Evolutionary conservation across 1,139 yeast species (phyloP).

Genomic region (Protomyces macrosporus): DNA sequence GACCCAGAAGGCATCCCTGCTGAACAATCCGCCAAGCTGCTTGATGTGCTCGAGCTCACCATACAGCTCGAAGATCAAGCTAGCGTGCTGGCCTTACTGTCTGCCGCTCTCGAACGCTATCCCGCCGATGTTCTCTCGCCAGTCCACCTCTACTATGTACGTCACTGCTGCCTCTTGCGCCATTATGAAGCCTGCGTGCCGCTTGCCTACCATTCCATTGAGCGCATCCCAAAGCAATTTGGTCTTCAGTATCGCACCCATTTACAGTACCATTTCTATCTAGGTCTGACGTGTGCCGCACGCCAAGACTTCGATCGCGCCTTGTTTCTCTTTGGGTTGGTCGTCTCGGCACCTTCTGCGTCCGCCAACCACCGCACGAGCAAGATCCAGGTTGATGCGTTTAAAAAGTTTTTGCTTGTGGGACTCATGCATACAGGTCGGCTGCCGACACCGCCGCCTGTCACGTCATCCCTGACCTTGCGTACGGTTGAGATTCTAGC

Average conservation of each 20-base stretch:
- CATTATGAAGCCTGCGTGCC: slow-evolving; percentile 1
- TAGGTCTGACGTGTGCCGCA: slow-evolving; percentile 32
- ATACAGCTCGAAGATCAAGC: neutral
- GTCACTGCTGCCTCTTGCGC: slow-evolving; percentile 3
- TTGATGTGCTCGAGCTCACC: slow-evolving; percentile 1
- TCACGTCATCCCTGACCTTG: neutral
- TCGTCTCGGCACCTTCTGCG: slow-evolving; percentile 25
- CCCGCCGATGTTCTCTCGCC: slow-evolving; percentile 8
- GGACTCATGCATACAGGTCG: slow-evolving; percentile 29
- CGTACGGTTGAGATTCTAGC: slow-evolving; percentile 1
- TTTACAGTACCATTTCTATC: slow-evolving; percentile 34
- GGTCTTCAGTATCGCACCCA: slow-evolving; percentile 29
- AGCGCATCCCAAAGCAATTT: slow-evolving; percentile 2
- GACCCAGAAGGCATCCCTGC: slow-evolving; percentile 1
- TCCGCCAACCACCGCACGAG: slow-evolving; percentile 26
- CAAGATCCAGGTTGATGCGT: slow-evolving; percentile 30
- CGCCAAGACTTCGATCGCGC: slow-evolving; percentile 33
- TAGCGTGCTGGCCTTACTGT: neutral
- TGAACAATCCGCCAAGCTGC: neutral
- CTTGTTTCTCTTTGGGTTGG: slow-evolving; percentile 33
- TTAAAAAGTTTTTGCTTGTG: slow-evolving; percentile 30
- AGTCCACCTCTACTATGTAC: slow-evolving; percentile 1
- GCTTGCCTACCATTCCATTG: slow-evolving; percentile 1
- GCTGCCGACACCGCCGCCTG: slow-evolving; percentile 3
- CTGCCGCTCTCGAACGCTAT: neutral